These are phyloP conservation scores for Myrmaecium sp. DNA, from an alignment of 2,329 filamentous ascomycete genomes.

Conservation along the genomic window DNA sequence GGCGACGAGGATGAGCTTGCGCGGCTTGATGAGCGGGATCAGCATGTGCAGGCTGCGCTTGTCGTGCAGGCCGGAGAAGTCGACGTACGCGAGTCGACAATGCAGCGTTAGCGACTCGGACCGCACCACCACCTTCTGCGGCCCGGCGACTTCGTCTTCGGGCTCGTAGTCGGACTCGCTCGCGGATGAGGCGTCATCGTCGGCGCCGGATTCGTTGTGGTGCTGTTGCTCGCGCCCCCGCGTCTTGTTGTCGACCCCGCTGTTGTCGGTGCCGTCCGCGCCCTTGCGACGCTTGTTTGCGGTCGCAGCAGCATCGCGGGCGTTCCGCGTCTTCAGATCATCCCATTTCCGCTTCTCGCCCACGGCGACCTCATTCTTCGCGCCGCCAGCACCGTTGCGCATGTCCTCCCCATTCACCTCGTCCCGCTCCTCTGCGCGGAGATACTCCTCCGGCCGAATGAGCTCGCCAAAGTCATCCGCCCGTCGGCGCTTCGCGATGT, in stretches of 20 bases:
- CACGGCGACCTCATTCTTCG: slow-evolving; percentile 33
- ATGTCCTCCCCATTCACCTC: slow-evolving; percentile 50
- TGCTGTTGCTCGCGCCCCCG: slow-evolving; percentile 6
- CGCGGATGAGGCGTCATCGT: slow-evolving; percentile 8
- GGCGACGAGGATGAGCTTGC: slow-evolving; percentile 84
- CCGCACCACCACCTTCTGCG: slow-evolving; percentile 56
- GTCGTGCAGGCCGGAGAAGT: slow-evolving; percentile 85
- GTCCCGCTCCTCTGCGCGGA: slow-evolving; percentile 82
- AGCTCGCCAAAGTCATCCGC: slow-evolving; percentile 87
- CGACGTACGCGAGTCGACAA: slow-evolving; percentile 68
- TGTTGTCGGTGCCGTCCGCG: slow-evolving; percentile 16
- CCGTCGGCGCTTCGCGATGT: slow-evolving; percentile 61
- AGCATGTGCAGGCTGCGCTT: slow-evolving; percentile 88
- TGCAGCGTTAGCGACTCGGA: slow-evolving; percentile 49
- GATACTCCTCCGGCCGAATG: slow-evolving; percentile 84
- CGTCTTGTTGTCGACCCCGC: too few species aligned
- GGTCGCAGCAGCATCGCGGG: slow-evolving; percentile 25
- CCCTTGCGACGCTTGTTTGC: slow-evolving; percentile 42
- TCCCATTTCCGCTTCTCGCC: slow-evolving; percentile 95
- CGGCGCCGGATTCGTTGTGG: slow-evolving; percentile 8
- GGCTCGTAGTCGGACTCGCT: slow-evolving; percentile 32
- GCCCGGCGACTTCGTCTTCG: slow-evolving; percentile 44
- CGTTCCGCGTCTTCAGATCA: slow-evolving; percentile 36
- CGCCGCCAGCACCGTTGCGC: slow-evolving; percentile 28
- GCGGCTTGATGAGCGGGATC: slow-evolving; percentile 80